Evolutionary conservation across 2,329 filamentous ascomycete genomes (phyloP).

Genomic region (Dothiorella sarmentorum): DNA sequence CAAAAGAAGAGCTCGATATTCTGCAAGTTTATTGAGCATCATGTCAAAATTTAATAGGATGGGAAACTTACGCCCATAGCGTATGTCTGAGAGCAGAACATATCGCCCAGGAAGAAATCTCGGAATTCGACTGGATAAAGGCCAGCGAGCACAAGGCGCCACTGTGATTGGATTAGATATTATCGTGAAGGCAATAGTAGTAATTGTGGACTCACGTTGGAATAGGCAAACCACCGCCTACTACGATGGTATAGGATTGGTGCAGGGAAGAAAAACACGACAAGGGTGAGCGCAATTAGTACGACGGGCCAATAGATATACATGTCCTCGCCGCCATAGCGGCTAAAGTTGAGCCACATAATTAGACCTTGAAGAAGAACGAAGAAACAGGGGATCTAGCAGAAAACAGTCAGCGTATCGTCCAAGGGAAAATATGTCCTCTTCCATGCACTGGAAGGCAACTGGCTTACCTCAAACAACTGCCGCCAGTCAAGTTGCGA

Average conservation of each 20-base stretch:
- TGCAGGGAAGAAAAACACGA: conserved; percentile 72
- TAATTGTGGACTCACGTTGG: conserved; percentile 61
- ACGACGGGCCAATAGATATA: conserved; percentile 86
- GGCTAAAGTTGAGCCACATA: conserved; percentile 85
- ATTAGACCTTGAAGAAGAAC: conserved; percentile 71
- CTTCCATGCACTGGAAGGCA: no score
- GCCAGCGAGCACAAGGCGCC: conserved; percentile 79
- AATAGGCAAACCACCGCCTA: conserved; percentile 82
- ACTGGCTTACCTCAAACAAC: conserved; percentile 60
- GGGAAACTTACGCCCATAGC: conserved; percentile 69
- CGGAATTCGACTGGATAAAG: conserved; percentile 93
- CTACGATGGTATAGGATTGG: conserved; percentile 72
- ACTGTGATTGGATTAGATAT: conserved; percentile 52
- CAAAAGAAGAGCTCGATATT: conserved; percentile 95
- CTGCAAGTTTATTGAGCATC: conserved; percentile 42
- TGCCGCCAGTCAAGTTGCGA: conserved; percentile 87
- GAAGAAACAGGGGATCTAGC: conserved; percentile 75
- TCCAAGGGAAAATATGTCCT: conserved; percentile 59
- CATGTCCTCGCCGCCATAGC: conserved; percentile 62
- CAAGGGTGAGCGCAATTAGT: conserved; percentile 64
- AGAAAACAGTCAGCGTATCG: conserved; percentile 54
- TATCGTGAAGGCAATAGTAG: not conserved
- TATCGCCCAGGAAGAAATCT: conserved; percentile 96
- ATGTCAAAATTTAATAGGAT: not conserved
- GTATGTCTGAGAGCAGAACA: conserved; percentile 95